Base-by-base conservation (phyloP, 345 rosid species). In the Salix suchowensis region DNA sequence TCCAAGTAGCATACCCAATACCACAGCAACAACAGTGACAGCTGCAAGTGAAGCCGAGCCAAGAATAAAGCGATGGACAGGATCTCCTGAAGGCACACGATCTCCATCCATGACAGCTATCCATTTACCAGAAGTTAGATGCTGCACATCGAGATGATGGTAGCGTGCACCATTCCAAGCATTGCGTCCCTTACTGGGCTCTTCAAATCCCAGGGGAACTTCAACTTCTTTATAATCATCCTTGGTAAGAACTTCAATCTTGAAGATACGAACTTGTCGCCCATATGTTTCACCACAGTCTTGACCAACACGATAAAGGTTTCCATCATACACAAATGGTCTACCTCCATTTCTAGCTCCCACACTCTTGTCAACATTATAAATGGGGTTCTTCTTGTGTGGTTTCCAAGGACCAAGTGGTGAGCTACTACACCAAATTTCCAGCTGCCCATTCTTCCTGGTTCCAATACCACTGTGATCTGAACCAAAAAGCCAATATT, bases 341-440 rank as follows among this genome's bases (percentile, higher is more conserved):
- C 98, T 87, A 79, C 99, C 99, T 39, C 95, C 99, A 74, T 96
- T 96, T 70, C 99, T 90, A 14, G 99, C 97, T 40, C 98, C 99
- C 61, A 79, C 64, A 46, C 86, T 87, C 71, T 68, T 86, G 74
- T 86, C 74, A 14, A 83, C 82, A 62, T 92, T 94, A 71, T 96
- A 87, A 65, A 96, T 76, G 36, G 99, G 99, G 76, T 94, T 92
- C 84, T 86, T 89, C 87, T 87, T 92, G 89, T 96, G 97, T 50
- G 93, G 93, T 84, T 83, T 90, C 98, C 98, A 96, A 19, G 97
- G 95, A 64, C 99, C 99, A 60, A 96, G 86, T 40, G 98, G 99
- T 4, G 95, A 87, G 86, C 50, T 86, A 58, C 97, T 88, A 36
- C 91, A 86, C 99, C 98, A 96, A 71, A 96, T 91, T 61, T 92